Conservation (phyloP, 306 rosid genomes). For the Pueraria montana region DNA sequence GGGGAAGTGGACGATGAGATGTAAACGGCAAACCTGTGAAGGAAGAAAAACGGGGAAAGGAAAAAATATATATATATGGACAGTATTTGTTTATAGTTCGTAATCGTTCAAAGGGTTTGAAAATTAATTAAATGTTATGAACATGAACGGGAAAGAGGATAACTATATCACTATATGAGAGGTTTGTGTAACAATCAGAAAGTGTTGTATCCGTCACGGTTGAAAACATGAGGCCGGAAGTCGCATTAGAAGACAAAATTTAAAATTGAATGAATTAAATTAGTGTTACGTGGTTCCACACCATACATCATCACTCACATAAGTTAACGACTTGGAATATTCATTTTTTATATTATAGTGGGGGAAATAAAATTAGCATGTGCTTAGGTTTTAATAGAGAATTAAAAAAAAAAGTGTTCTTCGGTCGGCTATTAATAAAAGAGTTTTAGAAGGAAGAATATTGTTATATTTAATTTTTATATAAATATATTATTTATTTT, state of each 20-base stretch:
- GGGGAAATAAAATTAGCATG: neutral
- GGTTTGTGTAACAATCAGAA: slow-evolving; percentile 1
- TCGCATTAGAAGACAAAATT: slow-evolving; percentile 35
- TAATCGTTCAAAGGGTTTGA: slow-evolving; percentile 26
- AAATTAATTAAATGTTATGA: neutral
- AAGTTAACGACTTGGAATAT: slow-evolving; percentile 5
- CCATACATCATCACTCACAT: slow-evolving; percentile 21
- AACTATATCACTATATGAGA: neutral
- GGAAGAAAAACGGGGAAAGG: neutral
- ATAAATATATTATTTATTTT: neutral
- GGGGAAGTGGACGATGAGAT: neutral
- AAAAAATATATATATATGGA: neutral
- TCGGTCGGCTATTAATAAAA: neutral
- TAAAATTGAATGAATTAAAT: slow-evolving; percentile 14
- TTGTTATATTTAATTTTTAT: neutral
- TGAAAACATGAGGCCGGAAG: slow-evolving; percentile 1
- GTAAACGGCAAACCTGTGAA: neutral
- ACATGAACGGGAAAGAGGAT: neutral
- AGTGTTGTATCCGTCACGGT: slow-evolving; percentile 32
- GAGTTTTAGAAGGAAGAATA: neutral
- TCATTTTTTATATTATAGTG: neutral
- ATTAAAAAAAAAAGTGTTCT: neutral
- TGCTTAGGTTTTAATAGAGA: neutral
- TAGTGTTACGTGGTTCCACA: slow-evolving; percentile 33
- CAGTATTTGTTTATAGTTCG: slow-evolving; percentile 24